Conservation (phyloP, 2,329 filamentous ascomycete species). For the Neodidymelliopsis sp. region DNA sequence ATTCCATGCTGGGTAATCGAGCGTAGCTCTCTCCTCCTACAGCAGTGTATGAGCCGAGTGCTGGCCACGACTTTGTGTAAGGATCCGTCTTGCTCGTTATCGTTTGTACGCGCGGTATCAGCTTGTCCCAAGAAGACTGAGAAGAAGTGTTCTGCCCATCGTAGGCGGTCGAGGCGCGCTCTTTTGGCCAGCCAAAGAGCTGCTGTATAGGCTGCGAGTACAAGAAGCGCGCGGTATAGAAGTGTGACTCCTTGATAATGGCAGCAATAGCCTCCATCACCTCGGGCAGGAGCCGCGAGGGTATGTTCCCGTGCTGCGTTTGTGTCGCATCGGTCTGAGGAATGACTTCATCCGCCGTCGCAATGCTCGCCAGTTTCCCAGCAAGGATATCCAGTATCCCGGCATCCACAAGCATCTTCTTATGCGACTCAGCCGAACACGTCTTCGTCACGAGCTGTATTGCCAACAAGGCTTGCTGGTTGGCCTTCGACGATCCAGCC, state of each 20-base stretch:
- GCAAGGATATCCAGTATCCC: slow-evolving; percentile 83
- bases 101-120: slow-evolving; percentile 51
- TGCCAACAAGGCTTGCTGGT: slow-evolving; percentile 69
- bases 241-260: slow-evolving; percentile 80
- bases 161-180: slow-evolving; percentile 25
- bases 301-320: slow-evolving; percentile 34
- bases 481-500: slow-evolving; percentile 59
- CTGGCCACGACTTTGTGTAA: slow-evolving; percentile 54
- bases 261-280: slow-evolving; percentile 79
- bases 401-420: slow-evolving; percentile 72
- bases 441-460: slow-evolving; percentile 65
- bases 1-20: slow-evolving; percentile 44
- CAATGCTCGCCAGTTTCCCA: slow-evolving; percentile 65
- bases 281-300: slow-evolving; percentile 67
- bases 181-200: slow-evolving; percentile 43
- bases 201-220: slow-evolving; percentile 52
- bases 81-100: slow-evolving; percentile 49
- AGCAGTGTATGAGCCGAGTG: slow-evolving; percentile 46
- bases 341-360: slow-evolving; percentile 35
- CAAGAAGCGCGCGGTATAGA: slow-evolving; percentile 71
- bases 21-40: slow-evolving; percentile 38
- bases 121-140: slow-evolving; percentile 39
- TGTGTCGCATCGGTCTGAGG: slow-evolving; percentile 26
- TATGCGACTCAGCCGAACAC: slow-evolving; percentile 75
- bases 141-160: slow-evolving; percentile 26